A percentile compares a stretch with the other conserved stretches of the same genome.
phyloP scores from a whole-genome alignment of 1,284 basidiomycete species.

The Chiua sp. region DNA sequence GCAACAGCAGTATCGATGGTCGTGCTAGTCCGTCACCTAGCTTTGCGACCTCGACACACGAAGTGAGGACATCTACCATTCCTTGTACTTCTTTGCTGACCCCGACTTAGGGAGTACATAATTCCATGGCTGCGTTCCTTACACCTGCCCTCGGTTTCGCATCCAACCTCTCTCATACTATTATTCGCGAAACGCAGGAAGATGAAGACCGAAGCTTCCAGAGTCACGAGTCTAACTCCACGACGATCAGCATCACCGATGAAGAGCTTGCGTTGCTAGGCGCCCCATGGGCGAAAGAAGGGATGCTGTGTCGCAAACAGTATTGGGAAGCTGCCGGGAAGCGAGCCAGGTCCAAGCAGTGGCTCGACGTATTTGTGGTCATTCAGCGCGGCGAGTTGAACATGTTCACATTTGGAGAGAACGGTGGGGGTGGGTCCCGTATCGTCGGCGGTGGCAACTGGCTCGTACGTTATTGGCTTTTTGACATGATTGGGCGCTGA shows the following conservation, averaged over 20 bases:
- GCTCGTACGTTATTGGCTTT: constrained; percentile 67
- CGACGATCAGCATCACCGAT: constrained; percentile 84
- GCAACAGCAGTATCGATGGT: constrained; percentile 82
- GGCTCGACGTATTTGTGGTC: constrained; percentile 96
- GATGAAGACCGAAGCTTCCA: constrained; percentile 82
- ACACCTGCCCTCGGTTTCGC: constrained; percentile 92
- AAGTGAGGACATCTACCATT: constrained; percentile 47
- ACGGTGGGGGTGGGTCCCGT: constrained; percentile 57
- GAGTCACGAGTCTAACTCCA: constrained; percentile 64
- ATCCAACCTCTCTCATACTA: constrained; percentile 93
- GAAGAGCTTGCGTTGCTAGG: constrained; percentile 95
- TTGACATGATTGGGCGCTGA: background rate
- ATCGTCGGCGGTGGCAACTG: constrained; percentile 96
- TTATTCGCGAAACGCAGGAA: constrained; percentile 93
- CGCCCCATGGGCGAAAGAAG: constrained; percentile 98
- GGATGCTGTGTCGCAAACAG: constrained; percentile 91
- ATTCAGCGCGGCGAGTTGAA: constrained; percentile 92
- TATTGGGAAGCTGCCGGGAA: constrained; percentile 90
- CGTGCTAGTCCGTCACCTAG: constrained; percentile 84
- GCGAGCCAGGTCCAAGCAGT: constrained; percentile 83
- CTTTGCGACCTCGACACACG: constrained; percentile 79
- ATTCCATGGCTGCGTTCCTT: constrained; percentile 64
- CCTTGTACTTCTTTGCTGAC: constrained; percentile 13
- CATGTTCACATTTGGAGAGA: constrained; percentile 93
- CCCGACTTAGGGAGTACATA: constrained; percentile 45